phyloP scores from a whole-genome alignment of 176 grass and related monocot species.

The Eleusine indica region DNA sequence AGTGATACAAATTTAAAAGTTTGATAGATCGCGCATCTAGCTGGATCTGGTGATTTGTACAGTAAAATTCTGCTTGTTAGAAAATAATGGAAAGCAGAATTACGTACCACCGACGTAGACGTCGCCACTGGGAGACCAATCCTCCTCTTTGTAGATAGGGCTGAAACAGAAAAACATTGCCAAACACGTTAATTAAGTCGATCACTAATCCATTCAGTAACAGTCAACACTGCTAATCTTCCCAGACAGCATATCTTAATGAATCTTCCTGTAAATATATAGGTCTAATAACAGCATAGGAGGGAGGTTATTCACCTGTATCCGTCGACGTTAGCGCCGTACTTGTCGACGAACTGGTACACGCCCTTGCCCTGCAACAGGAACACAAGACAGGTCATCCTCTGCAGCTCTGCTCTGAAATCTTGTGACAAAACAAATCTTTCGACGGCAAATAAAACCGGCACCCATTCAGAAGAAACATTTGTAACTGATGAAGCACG shows the following conservation, averaged over 20 bases:
- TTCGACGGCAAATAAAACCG: no score
- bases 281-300: no score
- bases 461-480: no score
- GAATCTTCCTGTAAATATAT: background rate
- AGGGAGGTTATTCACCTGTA: constrained; percentile 42
- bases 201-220: background rate
- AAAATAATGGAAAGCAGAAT: background rate
- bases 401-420: background rate
- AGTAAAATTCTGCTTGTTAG: background rate
- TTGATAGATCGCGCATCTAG: background rate
- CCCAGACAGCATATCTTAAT: background rate
- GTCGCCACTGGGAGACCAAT: constrained; percentile 77
- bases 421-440: background rate
- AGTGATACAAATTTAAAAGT: background rate
- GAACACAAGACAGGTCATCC: background rate
- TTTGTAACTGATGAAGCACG: background rate
- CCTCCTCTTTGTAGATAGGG: constrained; percentile 73
- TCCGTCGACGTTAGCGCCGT: constrained; percentile 94
- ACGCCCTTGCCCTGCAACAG: constrained; percentile 74
- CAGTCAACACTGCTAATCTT: no score
- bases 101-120: constrained; percentile 81
- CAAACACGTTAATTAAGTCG: background rate
- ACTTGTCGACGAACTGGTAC: constrained; percentile 97
- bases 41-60: background rate
- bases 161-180: constrained; percentile 42